Conservation (phyloP, 495 filamentous ascomycete species). For the Trichoderma gamsii region DNA sequence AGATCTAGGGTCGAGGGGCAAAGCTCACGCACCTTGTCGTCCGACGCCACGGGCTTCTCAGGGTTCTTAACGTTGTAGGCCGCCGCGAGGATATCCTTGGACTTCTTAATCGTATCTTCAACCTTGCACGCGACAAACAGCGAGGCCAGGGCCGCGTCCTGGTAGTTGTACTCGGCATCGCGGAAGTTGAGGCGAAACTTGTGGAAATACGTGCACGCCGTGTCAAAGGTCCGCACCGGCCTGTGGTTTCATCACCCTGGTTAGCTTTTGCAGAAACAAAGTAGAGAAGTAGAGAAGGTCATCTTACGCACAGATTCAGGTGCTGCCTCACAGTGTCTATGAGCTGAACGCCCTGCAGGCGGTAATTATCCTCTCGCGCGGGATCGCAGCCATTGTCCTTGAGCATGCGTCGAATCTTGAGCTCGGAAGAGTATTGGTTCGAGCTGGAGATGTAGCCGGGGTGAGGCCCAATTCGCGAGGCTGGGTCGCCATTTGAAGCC, state of each 20-base stretch:
- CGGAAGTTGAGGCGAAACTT: conserved; percentile 76
- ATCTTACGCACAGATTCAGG: conserved; percentile 57
- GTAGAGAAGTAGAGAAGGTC: conserved; percentile 12
- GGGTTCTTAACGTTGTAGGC: conserved; percentile 77
- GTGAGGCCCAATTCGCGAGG: conserved; percentile 26
- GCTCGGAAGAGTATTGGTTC: conserved; percentile 37
- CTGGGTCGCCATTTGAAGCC: conserved; percentile 9
- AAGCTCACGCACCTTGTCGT: conserved; percentile 61
- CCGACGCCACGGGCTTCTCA: conserved; percentile 69
- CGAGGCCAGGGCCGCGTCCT: conserved; percentile 78
- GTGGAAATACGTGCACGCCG: conserved; percentile 80
- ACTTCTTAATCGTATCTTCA: conserved; percentile 96
- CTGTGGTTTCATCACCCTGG: conserved; percentile 30
- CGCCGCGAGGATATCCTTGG: conserved; percentile 82
- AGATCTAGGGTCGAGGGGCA: background rate
- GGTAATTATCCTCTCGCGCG: conserved; percentile 56
- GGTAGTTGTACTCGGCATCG: conserved; percentile 60
- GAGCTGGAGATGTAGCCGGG: conserved; percentile 35
- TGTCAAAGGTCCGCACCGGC: conserved; percentile 77
- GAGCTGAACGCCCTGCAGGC: conserved; percentile 72
- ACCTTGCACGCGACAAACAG: conserved; percentile 94
- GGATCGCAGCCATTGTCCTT: conserved; percentile 34
- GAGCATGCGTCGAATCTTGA: conserved; percentile 33
- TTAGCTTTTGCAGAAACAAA: conserved; percentile 17
- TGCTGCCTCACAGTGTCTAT: conserved; percentile 70